Percentiles rank a stretch among this genome's conserved stretches.
These are phyloP conservation scores for Stemphylium beticola DNA, from an alignment of 2,329 filamentous ascomycete species.

Conservation along the genomic window DNA sequence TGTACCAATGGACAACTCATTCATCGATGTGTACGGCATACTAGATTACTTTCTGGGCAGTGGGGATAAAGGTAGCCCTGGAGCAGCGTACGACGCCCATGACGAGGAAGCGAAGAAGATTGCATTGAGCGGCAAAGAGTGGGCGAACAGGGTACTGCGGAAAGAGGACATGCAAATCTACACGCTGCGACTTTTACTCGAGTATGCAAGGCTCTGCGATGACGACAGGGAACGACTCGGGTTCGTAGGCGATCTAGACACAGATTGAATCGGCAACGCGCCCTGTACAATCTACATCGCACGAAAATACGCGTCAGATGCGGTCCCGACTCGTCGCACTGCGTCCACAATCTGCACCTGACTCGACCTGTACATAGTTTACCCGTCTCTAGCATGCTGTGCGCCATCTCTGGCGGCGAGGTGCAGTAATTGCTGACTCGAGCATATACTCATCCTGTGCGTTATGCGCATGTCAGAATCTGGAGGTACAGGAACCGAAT, in stretches of 20 bases:
- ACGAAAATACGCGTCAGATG: neutral
- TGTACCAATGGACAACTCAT: slow-evolving; percentile 79
- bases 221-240: slow-evolving; percentile 51
- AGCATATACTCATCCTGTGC: neutral
- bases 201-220: slow-evolving; percentile 53
- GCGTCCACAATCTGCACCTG: neutral
- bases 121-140: slow-evolving; percentile 68
- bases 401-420: slow-evolving; percentile 5
- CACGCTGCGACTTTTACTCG: slow-evolving; percentile 62
- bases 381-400: slow-evolving; percentile 1
- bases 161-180: slow-evolving; percentile 79
- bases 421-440: slow-evolving; percentile 6
- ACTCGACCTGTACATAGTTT: slow-evolving; percentile 3
- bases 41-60: slow-evolving; percentile 74
- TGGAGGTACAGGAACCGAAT: slow-evolving; percentile 1
- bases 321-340: slow-evolving; percentile 1
- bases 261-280: neutral
- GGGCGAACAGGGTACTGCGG: slow-evolving; percentile 72
- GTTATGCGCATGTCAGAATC: slow-evolving; percentile 14
- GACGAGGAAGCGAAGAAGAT: slow-evolving; percentile 68
- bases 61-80: slow-evolving; percentile 13
- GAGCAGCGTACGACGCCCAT: slow-evolving; percentile 35
- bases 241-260: slow-evolving; percentile 40
- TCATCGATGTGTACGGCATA: slow-evolving; percentile 72
- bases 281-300: neutral